These are phyloP conservation scores for Akebia trifoliata DNA, from an alignment of 164 flowering plant species.

Conservation along the genomic window DNA sequence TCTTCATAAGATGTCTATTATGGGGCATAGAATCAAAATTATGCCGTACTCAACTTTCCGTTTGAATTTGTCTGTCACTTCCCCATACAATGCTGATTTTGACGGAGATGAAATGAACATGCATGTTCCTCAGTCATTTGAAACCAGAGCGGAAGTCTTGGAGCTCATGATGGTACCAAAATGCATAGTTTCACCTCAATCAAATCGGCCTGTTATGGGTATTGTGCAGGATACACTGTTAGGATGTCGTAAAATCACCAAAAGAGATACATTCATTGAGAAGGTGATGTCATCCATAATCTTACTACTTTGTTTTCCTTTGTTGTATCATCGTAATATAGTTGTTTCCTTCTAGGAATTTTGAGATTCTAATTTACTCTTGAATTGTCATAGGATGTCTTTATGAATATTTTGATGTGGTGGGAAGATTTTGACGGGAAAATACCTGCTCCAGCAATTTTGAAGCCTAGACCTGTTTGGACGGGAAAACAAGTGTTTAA, in stretches of 20 bases:
- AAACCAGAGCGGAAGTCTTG: conserved; percentile 95
- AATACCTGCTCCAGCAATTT: conserved; percentile 88
- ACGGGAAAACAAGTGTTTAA: conserved; percentile 98
- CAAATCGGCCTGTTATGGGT: conserved; percentile 98
- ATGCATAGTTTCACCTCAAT: conserved; percentile 95
- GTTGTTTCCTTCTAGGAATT: not conserved
- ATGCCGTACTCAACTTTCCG: conserved; percentile 99
- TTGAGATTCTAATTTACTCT: not conserved
- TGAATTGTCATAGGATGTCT: conserved; percentile 71
- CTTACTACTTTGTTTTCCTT: not conserved
- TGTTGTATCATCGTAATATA: not conserved
- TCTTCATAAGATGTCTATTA: conserved; percentile 97
- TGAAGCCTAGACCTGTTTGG: conserved; percentile 97
- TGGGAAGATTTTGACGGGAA: conserved; percentile 99
- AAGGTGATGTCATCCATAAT: conserved; percentile 44
- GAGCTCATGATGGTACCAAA: conserved; percentile 99
- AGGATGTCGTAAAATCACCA: conserved; percentile 95
- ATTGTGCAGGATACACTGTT: conserved; percentile 97
- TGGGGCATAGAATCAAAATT: conserved; percentile 98
- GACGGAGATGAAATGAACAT: conserved; percentile 99
- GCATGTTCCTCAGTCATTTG: conserved; percentile 99
- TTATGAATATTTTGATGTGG: conserved; percentile 98
- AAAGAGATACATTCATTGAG: conserved; percentile 94
- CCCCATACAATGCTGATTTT: conserved; percentile 99
- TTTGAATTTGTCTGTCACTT: conserved; percentile 88